Evolutionary conservation across 2,329 filamentous ascomycete species (phyloP), one percentile per base, ranked within the genome.

Genomic region (Colletotrichum shisoi): DNA sequence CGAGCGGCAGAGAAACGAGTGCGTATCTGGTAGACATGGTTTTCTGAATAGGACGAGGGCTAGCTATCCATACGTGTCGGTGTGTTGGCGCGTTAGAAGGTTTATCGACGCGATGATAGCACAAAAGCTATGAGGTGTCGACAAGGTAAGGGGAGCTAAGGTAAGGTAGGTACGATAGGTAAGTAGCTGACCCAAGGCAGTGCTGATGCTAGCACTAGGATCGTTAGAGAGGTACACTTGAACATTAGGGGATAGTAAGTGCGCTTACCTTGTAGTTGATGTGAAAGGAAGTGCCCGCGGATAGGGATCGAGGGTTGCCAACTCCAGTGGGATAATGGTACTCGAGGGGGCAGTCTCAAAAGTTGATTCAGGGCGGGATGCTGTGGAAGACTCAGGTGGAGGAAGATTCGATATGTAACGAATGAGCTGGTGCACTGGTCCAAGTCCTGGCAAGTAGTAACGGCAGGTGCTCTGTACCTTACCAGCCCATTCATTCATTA

Each of bases 1-100:
- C 92, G 72, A 91, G 89, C 67, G 95, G 95, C 70, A 99, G 86
- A 70, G 95, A 98, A 73, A 98, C 85, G 75, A 98, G 87, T 73
- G 94, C 87, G 83, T 96, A 98, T 75, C 88, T 93, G 72, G 80
- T 77, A 61, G 82, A 76, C 83, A 85, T 85, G 70, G 53, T 66
- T 66, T 66, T 52, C 24, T 42, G 37, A 15, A 24, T 62, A 15
- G 48, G 37, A 48, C 37, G 31, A 34, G 4, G n/a, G 17, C 49
- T 59, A 65, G 27, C 42, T 54, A 45, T 56, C 62, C 61, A 65
- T 67, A 49, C 62, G 65, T 62, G 12, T 48, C 27, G 31, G 21
- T 17, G 17, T 53, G 17, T 49, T 27, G 19, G 24, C 24, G 61
- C 46, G 24, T 58, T 24, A 45, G 37, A 31, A 13, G 15, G 48